Evolutionary conservation across 2,329 filamentous ascomycete species (phyloP).

Genomic region (Tympanopsis confertula): DNA sequence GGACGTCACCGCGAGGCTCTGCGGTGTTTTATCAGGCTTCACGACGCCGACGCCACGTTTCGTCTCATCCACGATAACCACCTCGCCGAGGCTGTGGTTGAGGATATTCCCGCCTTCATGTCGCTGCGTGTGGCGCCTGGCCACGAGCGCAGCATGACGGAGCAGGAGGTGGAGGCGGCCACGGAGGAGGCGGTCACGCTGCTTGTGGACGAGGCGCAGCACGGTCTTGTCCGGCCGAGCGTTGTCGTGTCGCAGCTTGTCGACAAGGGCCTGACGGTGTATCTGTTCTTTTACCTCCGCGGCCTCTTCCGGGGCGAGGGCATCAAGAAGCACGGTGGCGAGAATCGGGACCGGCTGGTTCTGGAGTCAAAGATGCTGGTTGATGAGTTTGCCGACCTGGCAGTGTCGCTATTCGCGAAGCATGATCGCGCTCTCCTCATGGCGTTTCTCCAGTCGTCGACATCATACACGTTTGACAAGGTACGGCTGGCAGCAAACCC

Average conservation of each 20-base stretch:
- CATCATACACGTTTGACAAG: slow-evolving; percentile 78
- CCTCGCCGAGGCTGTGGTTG: slow-evolving; percentile 75
- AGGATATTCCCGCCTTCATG: slow-evolving; percentile 84
- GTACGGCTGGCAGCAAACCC: slow-evolving; percentile 20
- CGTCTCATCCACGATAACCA: slow-evolving; percentile 75
- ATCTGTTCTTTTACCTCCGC: slow-evolving; percentile 85
- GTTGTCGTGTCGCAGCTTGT: slow-evolving; percentile 71
- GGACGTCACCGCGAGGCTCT: slow-evolving; percentile 76
- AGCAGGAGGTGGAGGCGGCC: slow-evolving; percentile 63
- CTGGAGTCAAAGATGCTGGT: slow-evolving; percentile 58
- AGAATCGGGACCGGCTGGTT: slow-evolving; percentile 42
- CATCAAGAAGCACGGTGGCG: slow-evolving; percentile 38
- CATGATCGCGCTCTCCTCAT: slow-evolving; percentile 74
- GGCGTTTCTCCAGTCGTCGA: slow-evolving; percentile 75
- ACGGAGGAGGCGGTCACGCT: slow-evolving; percentile 76
- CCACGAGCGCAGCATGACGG: slow-evolving; percentile 51
- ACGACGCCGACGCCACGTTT: slow-evolving; percentile 86
- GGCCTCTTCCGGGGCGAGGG: slow-evolving; percentile 72
- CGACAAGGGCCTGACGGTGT: slow-evolving; percentile 54
- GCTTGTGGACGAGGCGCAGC: slow-evolving; percentile 81
- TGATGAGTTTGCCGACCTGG: slow-evolving; percentile 76
- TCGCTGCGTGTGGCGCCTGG: slow-evolving; percentile 70
- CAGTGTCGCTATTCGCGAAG: slow-evolving; percentile 73
- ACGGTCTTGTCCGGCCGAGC: slow-evolving; percentile 70
- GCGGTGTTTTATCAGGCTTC: slow-evolving; percentile 76